Base-by-base conservation (phyloP, 2,329 filamentous ascomycete species). In the Rutstroemia sp. region DNA sequence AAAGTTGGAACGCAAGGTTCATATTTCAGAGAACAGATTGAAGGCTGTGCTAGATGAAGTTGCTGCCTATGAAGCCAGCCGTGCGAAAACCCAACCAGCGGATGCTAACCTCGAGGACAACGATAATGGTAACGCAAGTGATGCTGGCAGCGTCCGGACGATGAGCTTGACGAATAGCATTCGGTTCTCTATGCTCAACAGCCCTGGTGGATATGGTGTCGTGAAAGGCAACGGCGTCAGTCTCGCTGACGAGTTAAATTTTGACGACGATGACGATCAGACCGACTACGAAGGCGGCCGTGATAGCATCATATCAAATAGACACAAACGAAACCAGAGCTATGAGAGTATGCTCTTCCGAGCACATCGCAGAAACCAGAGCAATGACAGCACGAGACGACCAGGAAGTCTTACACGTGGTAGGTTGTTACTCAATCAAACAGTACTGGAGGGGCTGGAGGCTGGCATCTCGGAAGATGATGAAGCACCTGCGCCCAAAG, bases 231-330 rank as follows among this genome's bases (percentile, higher is more conserved):
- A 83, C 64, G 88, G 87, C 1, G 72, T 90, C 58, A 95, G 87
- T 60, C 77, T 99, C 42, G 94, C 94, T 0, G 92, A 97, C 64
- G 94, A 99, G 73, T 79, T 99, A 54, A 86, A 89, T 60, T 88
- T 96, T 60, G 89, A 92, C 57, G 87, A 88, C 59, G 88, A 92
- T 34, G 75, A 75, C 39, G 89, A 92, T 27, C 73, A 73, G 48
- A 76, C 88, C 60, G 86, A 87, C 38, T 85, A 92, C 60, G 80
- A 86, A 27, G 25, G 25, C 50, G 84, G 85, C 1, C 81, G 84
- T 39, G 80, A 85, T 56, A 87, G 82, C 59, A 76, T 77, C 16
- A 65, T 84, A 49, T 85, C 83, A 2, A 51, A 73, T 56, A 71
- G 72, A 17, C 82, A 83, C 62, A 71, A 70, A 38, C 77, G 82